Conservation (phyloP, 345 rosid species). For the Capsella bursapastoris region DNA sequence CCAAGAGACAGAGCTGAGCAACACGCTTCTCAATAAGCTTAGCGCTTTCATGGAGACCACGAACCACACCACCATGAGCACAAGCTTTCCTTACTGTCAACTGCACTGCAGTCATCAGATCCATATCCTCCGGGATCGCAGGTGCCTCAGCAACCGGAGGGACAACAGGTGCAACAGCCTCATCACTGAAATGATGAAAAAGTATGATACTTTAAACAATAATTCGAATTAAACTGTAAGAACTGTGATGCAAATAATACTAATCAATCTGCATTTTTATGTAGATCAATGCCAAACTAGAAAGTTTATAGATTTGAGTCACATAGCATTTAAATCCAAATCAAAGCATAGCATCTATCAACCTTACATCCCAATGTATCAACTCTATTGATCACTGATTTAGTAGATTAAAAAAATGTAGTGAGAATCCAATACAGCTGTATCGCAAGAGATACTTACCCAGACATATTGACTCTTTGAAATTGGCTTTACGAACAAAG, state of each 20-base stretch:
- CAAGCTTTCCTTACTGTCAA: constrained; percentile 72
- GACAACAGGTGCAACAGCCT: constrained; percentile 56
- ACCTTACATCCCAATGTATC: background rate
- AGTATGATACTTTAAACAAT: background rate
- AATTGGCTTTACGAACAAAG: constrained; percentile 5
- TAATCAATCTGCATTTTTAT: background rate
- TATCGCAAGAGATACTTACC: constrained; percentile 33
- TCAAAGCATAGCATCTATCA: background rate
- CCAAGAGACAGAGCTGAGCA: constrained; percentile 75
- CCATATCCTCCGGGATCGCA: constrained; percentile 69
- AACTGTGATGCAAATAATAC: too few relatives aligned
- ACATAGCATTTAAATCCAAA: background rate
- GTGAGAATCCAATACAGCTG: background rate
- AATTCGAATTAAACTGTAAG: too few relatives aligned
- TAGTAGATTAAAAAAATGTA: background rate
- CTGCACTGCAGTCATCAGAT: constrained; percentile 72
- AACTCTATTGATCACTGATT: background rate
- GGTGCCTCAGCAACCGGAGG: constrained; percentile 53
- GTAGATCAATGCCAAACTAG: background rate
- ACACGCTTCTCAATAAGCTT: constrained; percentile 80
- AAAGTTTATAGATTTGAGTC: background rate
- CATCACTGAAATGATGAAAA: constrained; percentile 52
- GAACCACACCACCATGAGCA: constrained; percentile 71
- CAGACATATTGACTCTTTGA: constrained; percentile 39
- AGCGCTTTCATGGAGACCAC: constrained; percentile 80